Conservation (phyloP, 2,329 filamentous ascomycete genomes). For the Monilinia fructicola region DNA sequence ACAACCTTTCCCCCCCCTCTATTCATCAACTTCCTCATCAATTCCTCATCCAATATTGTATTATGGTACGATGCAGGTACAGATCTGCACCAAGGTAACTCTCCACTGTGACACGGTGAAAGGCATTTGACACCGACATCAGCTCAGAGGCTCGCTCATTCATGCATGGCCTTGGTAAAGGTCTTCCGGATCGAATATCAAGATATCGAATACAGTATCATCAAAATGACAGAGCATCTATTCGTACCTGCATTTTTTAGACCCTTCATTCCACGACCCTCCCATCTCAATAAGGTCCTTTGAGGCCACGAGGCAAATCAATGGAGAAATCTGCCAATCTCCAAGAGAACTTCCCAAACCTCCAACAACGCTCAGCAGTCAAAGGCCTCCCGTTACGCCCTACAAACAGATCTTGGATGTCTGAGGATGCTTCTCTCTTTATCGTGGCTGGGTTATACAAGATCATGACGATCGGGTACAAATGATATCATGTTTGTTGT, state of each 20-base stretch:
- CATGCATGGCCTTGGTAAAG: neutral
- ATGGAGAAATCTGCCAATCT: neutral
- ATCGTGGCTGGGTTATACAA: conserved; percentile 6
- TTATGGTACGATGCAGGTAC: neutral
- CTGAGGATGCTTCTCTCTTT: conserved; percentile 4
- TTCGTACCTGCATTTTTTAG: neutral
- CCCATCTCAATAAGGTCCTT: neutral
- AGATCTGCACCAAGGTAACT: neutral
- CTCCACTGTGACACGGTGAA: neutral
- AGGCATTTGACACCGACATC: neutral
- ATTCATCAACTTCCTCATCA: neutral
- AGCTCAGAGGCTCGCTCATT: neutral
- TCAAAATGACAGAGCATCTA: neutral
- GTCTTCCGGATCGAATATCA: conserved; percentile 16
- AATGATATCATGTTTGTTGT: conserved; percentile 2
- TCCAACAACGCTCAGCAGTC: neutral
- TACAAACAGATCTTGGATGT: neutral
- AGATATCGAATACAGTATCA: no score
- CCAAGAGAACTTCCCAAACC: neutral
- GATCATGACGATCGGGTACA: conserved; percentile 4
- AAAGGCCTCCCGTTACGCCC: neutral
- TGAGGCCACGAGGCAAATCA: neutral
- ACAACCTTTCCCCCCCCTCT: neutral
- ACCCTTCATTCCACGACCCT: neutral
- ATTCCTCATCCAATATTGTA: neutral